phyloP scores from a whole-genome alignment of 805 yeast species.

The Saccharomyces mikatae region DNA sequence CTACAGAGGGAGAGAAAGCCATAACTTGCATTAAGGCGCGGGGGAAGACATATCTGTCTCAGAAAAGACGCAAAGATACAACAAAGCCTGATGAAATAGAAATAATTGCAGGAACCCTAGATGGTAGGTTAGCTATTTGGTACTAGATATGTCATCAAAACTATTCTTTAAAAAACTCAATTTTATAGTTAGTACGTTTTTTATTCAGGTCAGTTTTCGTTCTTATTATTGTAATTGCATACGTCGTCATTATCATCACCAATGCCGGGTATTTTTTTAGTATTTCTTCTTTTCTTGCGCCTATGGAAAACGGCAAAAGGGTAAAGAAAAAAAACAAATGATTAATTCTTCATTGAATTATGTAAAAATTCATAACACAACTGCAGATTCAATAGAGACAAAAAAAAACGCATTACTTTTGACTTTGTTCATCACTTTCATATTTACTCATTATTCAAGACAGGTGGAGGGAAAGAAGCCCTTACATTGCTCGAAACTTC shows the following conservation, averaged over 20 bases:
- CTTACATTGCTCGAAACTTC: not conserved
- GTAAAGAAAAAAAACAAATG: not conserved
- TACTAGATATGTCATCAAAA: not conserved
- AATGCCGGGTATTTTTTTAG: not conserved
- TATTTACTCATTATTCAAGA: not conserved
- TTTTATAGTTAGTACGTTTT: not conserved
- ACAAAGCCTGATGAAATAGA: conserved; percentile 32
- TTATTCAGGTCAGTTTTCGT: not conserved
- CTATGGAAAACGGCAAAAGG: not conserved
- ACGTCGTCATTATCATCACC: not conserved
- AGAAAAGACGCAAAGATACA: conserved; percentile 4
- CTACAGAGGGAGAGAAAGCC: conserved; percentile 11
- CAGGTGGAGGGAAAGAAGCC: not conserved
- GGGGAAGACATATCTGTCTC: conserved; percentile 4
- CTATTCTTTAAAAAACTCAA: not conserved
- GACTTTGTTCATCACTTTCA: not conserved
- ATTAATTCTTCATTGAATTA: not conserved
- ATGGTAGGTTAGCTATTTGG: conserved; percentile 47
- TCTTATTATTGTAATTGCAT: not conserved
- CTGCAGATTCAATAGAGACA: not conserved
- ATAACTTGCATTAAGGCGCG: conserved; percentile 12
- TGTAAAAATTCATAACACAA: not conserved
- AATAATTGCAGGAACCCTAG: conserved; percentile 46
- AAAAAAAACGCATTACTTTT: not conserved
- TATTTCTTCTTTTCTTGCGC: not conserved